These are phyloP conservation scores for Esteya vermicola DNA, from an alignment of 2,329 filamentous ascomycete species.

Conservation along the genomic window DNA sequence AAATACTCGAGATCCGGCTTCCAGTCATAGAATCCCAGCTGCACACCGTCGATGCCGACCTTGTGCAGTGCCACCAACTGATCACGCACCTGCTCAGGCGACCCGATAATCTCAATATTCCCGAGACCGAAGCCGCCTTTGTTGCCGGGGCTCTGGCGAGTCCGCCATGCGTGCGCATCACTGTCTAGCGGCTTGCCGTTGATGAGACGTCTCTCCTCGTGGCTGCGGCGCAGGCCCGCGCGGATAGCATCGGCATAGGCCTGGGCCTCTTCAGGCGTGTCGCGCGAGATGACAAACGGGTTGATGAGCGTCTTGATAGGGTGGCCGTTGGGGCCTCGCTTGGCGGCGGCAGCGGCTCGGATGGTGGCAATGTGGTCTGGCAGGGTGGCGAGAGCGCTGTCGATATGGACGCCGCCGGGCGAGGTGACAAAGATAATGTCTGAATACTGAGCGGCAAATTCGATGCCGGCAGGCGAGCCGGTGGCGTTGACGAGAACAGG, in stretches of 20 bases:
- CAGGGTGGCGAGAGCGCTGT: not conserved
- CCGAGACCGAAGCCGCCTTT: slow-evolving; percentile 9
- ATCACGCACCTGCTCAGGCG: not conserved
- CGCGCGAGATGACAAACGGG: slow-evolving; percentile 11
- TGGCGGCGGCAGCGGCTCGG: not conserved
- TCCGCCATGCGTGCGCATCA: slow-evolving; percentile 13
- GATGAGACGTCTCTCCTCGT: not conserved
- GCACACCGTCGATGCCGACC: not conserved
- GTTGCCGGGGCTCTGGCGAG: slow-evolving; percentile 8
- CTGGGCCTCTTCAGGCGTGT: slow-evolving; percentile 12
- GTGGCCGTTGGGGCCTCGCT: slow-evolving; percentile 3
- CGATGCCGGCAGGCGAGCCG: not conserved
- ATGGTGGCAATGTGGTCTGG: not conserved
- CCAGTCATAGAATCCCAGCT: not conserved
- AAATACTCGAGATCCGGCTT: not conserved
- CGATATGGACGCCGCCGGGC: not conserved
- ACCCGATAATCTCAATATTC: not conserved
- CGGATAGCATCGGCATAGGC: slow-evolving; percentile 10
- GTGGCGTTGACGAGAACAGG: slow-evolving; percentile 1
- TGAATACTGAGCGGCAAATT: not conserved
- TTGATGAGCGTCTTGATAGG: slow-evolving; percentile 12
- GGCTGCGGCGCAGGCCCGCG: slow-evolving; percentile 2
- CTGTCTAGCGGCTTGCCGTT: slow-evolving; percentile 8
- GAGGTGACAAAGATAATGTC: not conserved
- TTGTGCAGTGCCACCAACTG: not conserved